These are phyloP conservation scores for Thalassiosira hispida DNA, from an alignment of 352 stramenopile genomes.

Conservation along the genomic window DNA sequence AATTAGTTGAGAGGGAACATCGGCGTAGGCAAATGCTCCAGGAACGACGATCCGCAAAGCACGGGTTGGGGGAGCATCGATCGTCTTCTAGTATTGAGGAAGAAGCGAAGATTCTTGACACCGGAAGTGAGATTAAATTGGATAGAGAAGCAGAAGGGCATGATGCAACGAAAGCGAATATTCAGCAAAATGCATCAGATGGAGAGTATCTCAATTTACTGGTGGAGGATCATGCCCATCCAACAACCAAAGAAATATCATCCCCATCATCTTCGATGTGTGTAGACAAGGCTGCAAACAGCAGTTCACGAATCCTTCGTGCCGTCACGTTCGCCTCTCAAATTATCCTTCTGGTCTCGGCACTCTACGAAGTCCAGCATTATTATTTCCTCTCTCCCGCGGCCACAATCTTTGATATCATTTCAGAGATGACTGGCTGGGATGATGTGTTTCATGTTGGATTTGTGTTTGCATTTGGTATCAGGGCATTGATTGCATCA, in stretches of 20 bases:
- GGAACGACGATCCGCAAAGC: background rate
- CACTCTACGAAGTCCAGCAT: constrained; percentile 27
- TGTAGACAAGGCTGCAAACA: no score
- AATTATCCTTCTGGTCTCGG: constrained; percentile 14
- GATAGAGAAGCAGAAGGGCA: no score
- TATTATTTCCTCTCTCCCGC: constrained; percentile 5
- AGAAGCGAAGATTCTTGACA: no score
- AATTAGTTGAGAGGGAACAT: background rate
- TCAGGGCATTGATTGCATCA: constrained; percentile 7
- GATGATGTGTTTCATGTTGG: constrained; percentile 21
- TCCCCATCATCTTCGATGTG: no score
- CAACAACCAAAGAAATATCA: no score
- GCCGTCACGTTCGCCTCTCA: background rate
- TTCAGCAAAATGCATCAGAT: no score
- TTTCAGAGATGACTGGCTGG: background rate
- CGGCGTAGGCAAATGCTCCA: constrained; percentile 23
- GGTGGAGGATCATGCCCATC: no score
- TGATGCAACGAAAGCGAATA: no score
- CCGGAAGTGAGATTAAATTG: no score
- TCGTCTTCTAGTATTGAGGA: background rate
- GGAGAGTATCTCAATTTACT: no score
- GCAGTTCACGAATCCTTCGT: no score
- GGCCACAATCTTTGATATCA: background rate
- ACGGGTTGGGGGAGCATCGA: background rate
- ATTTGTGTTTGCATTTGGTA: constrained; percentile 22